Evolutionary conservation across 2,329 filamentous ascomycete genomes (phyloP), one percentile per base, ranked within the genome.

Genomic region (Thelonectria rubi): DNA sequence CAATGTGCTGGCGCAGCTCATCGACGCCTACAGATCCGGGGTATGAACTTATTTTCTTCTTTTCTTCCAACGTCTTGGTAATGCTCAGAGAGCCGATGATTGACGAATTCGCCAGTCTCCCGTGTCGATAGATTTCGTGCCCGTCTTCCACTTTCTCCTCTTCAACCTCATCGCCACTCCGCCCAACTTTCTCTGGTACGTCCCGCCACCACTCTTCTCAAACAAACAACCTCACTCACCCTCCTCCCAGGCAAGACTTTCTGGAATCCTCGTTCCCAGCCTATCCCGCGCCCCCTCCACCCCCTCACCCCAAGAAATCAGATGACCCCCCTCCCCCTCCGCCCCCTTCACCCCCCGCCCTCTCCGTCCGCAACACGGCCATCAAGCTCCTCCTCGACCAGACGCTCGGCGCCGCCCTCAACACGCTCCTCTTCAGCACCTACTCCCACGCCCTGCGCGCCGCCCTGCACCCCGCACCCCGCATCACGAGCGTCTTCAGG

Each of bases 111-210:
- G 26, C 21, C 65, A 92, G 88, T 80, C 77, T 54, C 77, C 86
- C 11, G 83, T 91, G 54, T 76, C 80, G 21, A 80, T 96, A 69
- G 86, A 93, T 76, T 83, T 84, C 77, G 78, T 84, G 5, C 87
- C 90, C 4, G 82, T 97, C 45, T 79, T 93, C 68, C 91, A 93
- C 74, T 97, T 96, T 77, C 79, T 91, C 53, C 72, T 92, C 55
- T 97, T 90, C 80, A 86, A 89, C 66, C 73, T 91, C 34, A 73
- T 97, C 61, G 89, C 84, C 76, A 90, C 89, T 42, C 93, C 93
- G 3, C 91, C 91, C 46, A 97, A 97, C 78, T 92, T 93, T 73
- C 74, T 92, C 70, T 97, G 93, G 93, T 88, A 75, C 69, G 79
- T 76, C n/a, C 34, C 12, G 12, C 8, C 17, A 30, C 40, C 2